Evolutionary conservation across 345 rosid species (phyloP), one percentile per base, ranked within the genome.

Genomic region (Eucalyptus regnans): DNA sequence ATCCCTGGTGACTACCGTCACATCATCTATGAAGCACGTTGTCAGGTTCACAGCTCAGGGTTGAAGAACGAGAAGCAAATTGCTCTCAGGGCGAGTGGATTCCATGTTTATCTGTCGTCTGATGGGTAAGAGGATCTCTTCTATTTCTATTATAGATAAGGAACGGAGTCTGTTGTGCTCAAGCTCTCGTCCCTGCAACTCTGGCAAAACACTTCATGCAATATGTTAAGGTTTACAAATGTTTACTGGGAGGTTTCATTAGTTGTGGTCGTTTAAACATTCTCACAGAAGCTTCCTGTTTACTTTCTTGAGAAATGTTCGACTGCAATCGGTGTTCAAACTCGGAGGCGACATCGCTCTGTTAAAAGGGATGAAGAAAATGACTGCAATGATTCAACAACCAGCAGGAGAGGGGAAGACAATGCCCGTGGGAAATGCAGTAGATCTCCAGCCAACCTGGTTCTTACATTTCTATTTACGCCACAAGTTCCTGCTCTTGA

Each of bases 201-300:
- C 41, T 64, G 76, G 1, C 0, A 64, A n/a, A n/a, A 64, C 14
- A 0, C 18, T 64, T 64, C 20, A 64, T 64, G 18, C 37, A 0
- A 16, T n/a, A 1, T n/a, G 76, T 64, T n/a, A n/a, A 64, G 37
- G 71, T 64, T n/a, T 29, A 64, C 31, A 14, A 14, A 29, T 64
- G 76, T 64, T 64, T 64, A 1, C 41, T 8, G 76, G 41, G 33
- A 14, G 76, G 20, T 64, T 64, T 64, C 76, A 64, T 64, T 31
- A 64, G 76, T 64, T n/a, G 76, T 2, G 0, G 76, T n/a, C 37
- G 41, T 64, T 62, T 29, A 62, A 12, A 62, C n/a, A 13, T 62
- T 27, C 68, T 62, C 3, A 14, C 33, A 29, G 68, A 62, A 13
- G 76, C 2, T 66, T 66, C 76, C 20, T 15, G 41, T n/a, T n/a